Evolutionary conservation across 2,329 filamentous ascomycete species (phyloP).

Genomic region (Neoarthrinium moseri): DNA sequence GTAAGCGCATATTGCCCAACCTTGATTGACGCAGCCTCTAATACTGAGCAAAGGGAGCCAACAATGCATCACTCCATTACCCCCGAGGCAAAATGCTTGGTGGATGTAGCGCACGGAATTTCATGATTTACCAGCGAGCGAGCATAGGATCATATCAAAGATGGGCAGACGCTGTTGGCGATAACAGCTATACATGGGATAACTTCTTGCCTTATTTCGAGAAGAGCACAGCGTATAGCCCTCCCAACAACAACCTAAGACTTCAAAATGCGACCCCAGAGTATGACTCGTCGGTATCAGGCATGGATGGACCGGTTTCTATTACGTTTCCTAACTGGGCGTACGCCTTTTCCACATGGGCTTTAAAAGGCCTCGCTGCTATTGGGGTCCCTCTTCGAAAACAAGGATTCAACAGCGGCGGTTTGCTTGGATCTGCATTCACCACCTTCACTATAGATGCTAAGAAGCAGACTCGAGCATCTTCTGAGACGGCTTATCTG

Average conservation of each 20-base stretch:
- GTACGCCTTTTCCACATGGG: not conserved
- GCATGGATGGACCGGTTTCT: not conserved
- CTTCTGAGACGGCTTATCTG: not conserved
- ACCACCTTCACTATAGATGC: not conserved
- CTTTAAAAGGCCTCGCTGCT: not conserved
- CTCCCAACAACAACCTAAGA: constrained; percentile 18
- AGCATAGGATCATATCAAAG: constrained; percentile 20
- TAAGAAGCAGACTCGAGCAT: not conserved
- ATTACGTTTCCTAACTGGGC: not conserved
- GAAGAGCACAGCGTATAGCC: constrained; percentile 28
- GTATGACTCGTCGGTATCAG: constrained; percentile 12
- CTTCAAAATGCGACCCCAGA: constrained; percentile 21
- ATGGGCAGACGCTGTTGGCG: constrained; percentile 31
- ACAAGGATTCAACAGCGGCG: not conserved
- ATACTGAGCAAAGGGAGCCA: constrained; percentile 10
- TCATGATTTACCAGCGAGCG: constrained; percentile 25
- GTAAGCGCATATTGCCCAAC: no score
- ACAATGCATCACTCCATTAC: constrained; percentile 16
- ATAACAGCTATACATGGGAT: constrained; percentile 26
- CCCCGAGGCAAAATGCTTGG: constrained; percentile 33
- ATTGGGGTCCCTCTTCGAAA: not conserved
- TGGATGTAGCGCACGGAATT: constrained; percentile 27
- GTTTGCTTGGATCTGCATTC: constrained; percentile 1
- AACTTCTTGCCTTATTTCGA: constrained; percentile 30
- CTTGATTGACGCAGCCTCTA: no score